phyloP scores from a whole-genome alignment of 2,329 filamentous ascomycete species.

The Orbilia ellipsospora region DNA sequence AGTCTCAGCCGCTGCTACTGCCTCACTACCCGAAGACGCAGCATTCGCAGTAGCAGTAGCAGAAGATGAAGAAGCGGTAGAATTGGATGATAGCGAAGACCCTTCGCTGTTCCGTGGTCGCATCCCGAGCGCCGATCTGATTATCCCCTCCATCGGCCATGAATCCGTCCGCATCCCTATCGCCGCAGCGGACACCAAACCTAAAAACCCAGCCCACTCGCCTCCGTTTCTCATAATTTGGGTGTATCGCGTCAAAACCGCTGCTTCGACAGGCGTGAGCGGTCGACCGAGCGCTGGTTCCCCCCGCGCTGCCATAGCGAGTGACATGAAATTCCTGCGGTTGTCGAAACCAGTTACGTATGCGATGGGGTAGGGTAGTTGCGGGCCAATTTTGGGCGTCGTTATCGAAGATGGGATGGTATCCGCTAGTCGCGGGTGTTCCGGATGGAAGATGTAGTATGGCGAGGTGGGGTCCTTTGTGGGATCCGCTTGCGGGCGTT shows the following conservation, averaged over 20 bases:
- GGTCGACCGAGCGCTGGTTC: conserved; percentile 9
- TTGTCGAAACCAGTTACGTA: conserved; percentile 11
- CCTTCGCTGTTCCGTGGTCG: no score
- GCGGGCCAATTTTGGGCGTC: conserved; percentile 18
- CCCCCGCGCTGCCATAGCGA: conserved; percentile 21
- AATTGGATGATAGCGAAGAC: no score
- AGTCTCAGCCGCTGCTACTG: neutral
- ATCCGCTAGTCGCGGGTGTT: conserved; percentile 35
- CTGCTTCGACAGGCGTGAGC: conserved; percentile 38
- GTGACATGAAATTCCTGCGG: conserved; percentile 6
- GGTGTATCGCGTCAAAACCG: conserved; percentile 33
- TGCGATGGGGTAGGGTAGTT: conserved; percentile 20
- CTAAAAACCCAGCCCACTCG: conserved; percentile 32
- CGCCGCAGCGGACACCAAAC: neutral
- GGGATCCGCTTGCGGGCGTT: neutral
- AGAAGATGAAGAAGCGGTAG: no score
- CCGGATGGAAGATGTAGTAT: conserved; percentile 38
- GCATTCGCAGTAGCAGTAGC: no score
- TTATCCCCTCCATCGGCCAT: conserved; percentile 30
- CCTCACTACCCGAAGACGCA: neutral
- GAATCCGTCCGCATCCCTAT: neutral
- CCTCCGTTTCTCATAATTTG: conserved; percentile 32
- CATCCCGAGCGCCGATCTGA: no score
- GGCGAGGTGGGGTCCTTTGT: conserved; percentile 41
- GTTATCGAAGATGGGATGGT: conserved; percentile 28